Conservation (phyloP, 371 early-diverging fungal genomes). For the Dinochytrium kinnereticum region DNA sequence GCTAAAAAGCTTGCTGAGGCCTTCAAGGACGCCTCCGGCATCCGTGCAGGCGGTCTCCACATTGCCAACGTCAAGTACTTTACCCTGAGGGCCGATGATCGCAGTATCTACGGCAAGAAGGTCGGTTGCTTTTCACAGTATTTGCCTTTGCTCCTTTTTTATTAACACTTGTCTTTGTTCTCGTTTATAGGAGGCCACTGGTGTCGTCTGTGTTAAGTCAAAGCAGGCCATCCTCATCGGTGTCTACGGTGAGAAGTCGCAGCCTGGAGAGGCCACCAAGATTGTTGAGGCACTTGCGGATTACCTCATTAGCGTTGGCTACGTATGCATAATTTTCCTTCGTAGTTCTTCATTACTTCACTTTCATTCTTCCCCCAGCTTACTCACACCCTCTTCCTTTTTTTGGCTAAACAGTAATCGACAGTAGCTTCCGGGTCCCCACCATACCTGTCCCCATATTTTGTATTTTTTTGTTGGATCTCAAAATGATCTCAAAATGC, state of each 20-base stretch:
- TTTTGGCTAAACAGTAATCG: too few relatives aligned
- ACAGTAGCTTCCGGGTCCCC: too few relatives aligned
- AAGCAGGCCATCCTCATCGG: slow-evolving; percentile 79
- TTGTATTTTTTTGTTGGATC: too few relatives aligned
- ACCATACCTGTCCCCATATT: too few relatives aligned
- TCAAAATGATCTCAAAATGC: too few relatives aligned
- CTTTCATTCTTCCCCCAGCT: too few relatives aligned
- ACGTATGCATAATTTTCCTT: slow-evolving; percentile 36
- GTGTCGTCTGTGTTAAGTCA: slow-evolving; percentile 83
- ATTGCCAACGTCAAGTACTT: slow-evolving; percentile 76
- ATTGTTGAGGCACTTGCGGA: slow-evolving; percentile 83
- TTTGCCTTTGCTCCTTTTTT: background rate
- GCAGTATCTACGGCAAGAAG: slow-evolving; percentile 79
- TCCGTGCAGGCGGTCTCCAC: slow-evolving; percentile 73
- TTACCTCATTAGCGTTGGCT: slow-evolving; percentile 75
- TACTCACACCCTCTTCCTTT: too few relatives aligned
- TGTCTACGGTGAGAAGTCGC: slow-evolving; percentile 66
- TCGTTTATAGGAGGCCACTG: slow-evolving; percentile 68
- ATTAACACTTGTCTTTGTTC: slow-evolving; percentile 3
- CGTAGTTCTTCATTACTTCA: background rate
- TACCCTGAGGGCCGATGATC: slow-evolving; percentile 67
- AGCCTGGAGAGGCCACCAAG: slow-evolving; percentile 77
- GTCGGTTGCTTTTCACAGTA: too few relatives aligned
- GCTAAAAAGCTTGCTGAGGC: slow-evolving; percentile 63
- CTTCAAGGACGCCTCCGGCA: slow-evolving; percentile 63